A percentile compares a stretch with the other conserved stretches of the same genome.
phyloP scores from a whole-genome alignment of 345 rosid genomes.

The Melaleuca alternifolia region DNA sequence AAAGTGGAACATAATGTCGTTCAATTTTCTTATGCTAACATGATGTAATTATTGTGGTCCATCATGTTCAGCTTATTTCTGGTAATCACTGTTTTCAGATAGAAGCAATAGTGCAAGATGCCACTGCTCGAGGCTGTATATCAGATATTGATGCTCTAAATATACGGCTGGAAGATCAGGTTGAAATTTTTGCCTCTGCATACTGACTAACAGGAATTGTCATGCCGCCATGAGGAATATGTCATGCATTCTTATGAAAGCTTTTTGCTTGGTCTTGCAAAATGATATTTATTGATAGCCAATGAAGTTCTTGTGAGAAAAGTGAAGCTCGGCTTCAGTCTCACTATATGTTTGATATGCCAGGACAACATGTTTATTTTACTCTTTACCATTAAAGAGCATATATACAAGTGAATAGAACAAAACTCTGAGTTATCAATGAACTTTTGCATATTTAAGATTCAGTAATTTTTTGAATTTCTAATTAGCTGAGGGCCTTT shows the following conservation, averaged over 20 bases:
- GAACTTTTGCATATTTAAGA: background rate
- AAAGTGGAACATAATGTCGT: background rate
- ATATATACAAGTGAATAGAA: background rate
- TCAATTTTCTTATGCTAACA: background rate
- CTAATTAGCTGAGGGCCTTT: background rate
- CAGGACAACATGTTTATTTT: background rate
- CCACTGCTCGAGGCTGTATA: conserved; percentile 58
- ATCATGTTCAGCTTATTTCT: background rate
- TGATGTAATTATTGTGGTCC: background rate
- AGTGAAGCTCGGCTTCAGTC: background rate
- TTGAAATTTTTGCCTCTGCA: conserved; percentile 5
- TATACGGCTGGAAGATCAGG: conserved; percentile 70
- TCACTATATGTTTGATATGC: background rate
- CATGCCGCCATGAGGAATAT: background rate
- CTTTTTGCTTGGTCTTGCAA: background rate
- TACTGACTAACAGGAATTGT: background rate
- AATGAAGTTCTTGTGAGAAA: background rate
- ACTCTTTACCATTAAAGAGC: background rate
- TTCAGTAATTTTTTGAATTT: background rate
- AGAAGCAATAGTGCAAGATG: conserved; percentile 76
- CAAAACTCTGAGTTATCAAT: background rate
- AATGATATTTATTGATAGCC: background rate
- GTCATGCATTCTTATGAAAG: background rate
- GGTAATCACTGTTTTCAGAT: conserved; percentile 26
- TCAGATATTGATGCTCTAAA: conserved; percentile 62